Evolutionary conservation across 2,329 filamentous ascomycete genomes (phyloP), one percentile per base, ranked within the genome.

Genomic region (Hypocrella siamensis): DNA sequence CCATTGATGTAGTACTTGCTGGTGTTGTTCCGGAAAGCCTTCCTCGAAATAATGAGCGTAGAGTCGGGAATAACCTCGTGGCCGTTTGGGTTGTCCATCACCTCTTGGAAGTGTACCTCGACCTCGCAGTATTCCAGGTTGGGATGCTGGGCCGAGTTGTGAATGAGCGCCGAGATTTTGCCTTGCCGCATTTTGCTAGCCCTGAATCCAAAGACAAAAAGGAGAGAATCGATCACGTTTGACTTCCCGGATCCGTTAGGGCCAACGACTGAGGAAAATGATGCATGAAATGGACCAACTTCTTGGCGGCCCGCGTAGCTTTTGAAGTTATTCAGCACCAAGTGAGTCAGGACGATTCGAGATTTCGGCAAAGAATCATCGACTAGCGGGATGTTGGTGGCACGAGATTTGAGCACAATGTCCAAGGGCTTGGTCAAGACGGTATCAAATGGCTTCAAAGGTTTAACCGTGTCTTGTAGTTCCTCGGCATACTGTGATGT

Each of bases 141-240:
- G 0, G 85, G 85, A 43, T 80, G 74, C 34, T 81, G 72, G 1
- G 85, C 86, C 10, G 90, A 96, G 53, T 96, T 98, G 60, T 98
- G 90, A 42, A 98, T 98, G 30, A 98, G 63, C 4, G 90, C 90
- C 1, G 90, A 98, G 30, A 98, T 85, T 60, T 98, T 98, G 48
- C 90, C 90, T 54, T 98, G 90, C 47, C 90, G 73, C 90, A 98
- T 98, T 60, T 98, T 98, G 65, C 88, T 96, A 26, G 90, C 90
- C 37, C 90, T 78, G 61, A 98, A 98, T 33, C 92, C 90, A 50
- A 98, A 98, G n/a, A 98, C 90, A 48, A 98, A 98, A 1, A 98
- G 71, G 18, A 98, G 63, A 3, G 90, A 94, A 56, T 98, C 90
- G 49, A 98, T 98, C 39, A 98, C 92, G 46, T 98, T 98, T 16